These are phyloP conservation scores for Fusarium napiforme DNA, from an alignment of 2,329 filamentous ascomycete species.

Conservation along the genomic window DNA sequence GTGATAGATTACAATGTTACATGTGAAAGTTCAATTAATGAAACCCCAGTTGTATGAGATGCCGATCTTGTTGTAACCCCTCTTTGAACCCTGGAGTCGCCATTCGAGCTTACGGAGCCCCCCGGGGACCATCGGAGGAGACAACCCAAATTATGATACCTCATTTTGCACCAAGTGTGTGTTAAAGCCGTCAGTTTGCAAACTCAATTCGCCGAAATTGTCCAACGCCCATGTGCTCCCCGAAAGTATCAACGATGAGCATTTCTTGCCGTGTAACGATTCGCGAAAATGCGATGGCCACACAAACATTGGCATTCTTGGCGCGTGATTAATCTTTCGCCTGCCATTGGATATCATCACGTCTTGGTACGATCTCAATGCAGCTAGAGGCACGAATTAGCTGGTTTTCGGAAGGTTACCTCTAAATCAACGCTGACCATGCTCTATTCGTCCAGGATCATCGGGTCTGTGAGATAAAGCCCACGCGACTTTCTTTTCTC, in stretches of 20 bases:
- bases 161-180: not conserved
- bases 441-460: slow-evolving; percentile 1
- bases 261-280: not conserved
- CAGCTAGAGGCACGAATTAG: not conserved
- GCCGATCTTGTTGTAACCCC: not conserved
- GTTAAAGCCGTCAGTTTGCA: not conserved
- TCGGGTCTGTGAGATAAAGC: not conserved
- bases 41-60: not conserved
- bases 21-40: not conserved
- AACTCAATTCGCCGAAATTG: not conserved
- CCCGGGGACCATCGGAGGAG: not conserved
- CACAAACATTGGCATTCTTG: not conserved
- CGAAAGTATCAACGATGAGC: too few species aligned
- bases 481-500: not conserved
- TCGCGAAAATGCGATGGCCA: not conserved
- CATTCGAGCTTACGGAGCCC: not conserved
- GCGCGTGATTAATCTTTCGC: not conserved
- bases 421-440: not conserved
- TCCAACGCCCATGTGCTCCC: not conserved
- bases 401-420: not conserved
- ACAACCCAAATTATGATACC: not conserved
- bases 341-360: not conserved
- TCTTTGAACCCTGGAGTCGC: not conserved
- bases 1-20: not conserved
- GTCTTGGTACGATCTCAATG: not conserved